Evolutionary conservation across 2,329 filamentous ascomycete species (phyloP), one percentile per base, ranked within the genome.

Genomic region (Cladosporium velox): DNA sequence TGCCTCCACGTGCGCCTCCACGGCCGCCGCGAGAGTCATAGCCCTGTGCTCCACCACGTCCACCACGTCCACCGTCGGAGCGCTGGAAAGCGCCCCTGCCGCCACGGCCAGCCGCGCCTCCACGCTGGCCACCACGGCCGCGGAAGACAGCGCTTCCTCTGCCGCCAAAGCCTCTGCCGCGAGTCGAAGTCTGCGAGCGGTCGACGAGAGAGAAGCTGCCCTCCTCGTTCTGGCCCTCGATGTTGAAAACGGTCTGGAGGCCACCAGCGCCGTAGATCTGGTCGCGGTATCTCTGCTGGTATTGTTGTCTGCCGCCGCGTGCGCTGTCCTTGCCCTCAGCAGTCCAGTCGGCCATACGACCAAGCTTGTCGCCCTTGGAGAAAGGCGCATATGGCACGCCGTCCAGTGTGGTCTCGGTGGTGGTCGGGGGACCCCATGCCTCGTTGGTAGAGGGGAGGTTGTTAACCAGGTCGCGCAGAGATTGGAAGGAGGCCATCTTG

Each of bases 311-410:
- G 69, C 92, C 91, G 72, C 91, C 90, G 75, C 93, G 85, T 68
- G 95, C 92, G 65, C 84, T 77, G 72, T 88, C 87, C 82, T 97
- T 97, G 79, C 91, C 89, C 77, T 97, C 95, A 58, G 88, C 77
- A 21, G 93, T 96, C 95, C 95, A 99, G 85, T 99, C 95, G 68
- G 95, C 95, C 93, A 99, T 98, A 79, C 95, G 93, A 77, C 95
- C 95, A 67, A 99, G 86, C 86, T 97, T 98, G 85, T 99, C 95
- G 78, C 92, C 93, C 83, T 99, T 99, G 72, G 93, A 97, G 85
- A 95, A 99, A 68, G 95, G 95, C 74, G 95, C 95, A 80, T 97
- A 99, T 47, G 95, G 95, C 59, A 98, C 92, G 78, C 95, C 95
- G 78, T 96, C 90, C 75, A 98, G 87, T 69, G 91, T 97, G 70